Conservation (phyloP, 768 basidiomycete species). For the Lentinus brumalis region DNA sequence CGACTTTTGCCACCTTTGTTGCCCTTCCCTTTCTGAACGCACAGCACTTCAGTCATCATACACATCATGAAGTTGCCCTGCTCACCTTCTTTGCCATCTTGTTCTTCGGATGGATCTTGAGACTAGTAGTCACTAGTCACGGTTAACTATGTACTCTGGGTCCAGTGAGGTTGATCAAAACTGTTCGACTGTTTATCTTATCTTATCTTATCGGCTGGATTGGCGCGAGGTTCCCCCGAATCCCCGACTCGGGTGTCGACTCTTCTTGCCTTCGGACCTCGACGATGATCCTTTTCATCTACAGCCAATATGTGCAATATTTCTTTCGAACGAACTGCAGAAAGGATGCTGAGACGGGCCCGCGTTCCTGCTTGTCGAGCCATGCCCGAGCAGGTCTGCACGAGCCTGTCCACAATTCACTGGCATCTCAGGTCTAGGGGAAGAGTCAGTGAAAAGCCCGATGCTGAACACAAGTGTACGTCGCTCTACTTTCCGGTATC, state of each 20-base stretch:
- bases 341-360: too few relatives aligned
- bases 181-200: too few relatives aligned
- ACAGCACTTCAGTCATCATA: neutral
- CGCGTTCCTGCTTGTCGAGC: too few relatives aligned
- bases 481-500: neutral
- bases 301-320: too few relatives aligned
- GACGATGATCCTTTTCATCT: too few relatives aligned
- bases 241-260: too few relatives aligned
- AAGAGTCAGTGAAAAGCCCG: neutral
- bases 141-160: neutral
- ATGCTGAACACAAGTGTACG: neutral
- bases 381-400: too few relatives aligned
- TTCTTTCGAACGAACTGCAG: too few relatives aligned
- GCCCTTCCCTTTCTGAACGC: conserved; percentile 6
- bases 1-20: neutral
- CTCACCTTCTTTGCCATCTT: conserved; percentile 6
- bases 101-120: neutral
- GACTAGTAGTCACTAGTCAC: neutral
- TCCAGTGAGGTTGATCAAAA: too few relatives aligned
- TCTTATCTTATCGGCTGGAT: too few relatives aligned
- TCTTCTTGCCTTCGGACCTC: too few relatives aligned
- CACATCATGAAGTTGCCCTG: neutral
- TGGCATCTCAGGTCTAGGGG: neutral
- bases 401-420: neutral
- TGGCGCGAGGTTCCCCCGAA: too few relatives aligned